Evolutionary conservation across 176 grass and related monocot species (phyloP).

Genomic region (Triticum turgidum): DNA sequence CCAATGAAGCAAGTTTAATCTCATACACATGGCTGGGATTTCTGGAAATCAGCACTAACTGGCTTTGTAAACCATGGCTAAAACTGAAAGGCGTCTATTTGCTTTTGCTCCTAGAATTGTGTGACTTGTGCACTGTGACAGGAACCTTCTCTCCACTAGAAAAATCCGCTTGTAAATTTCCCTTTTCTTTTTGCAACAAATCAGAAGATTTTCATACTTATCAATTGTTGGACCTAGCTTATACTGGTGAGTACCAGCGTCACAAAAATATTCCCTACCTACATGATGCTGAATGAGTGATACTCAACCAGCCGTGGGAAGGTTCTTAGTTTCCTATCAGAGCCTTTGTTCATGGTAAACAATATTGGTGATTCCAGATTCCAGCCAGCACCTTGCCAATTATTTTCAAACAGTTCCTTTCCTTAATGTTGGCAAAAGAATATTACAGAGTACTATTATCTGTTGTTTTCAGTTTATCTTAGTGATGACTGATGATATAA

Average conservation of each 20-base stretch:
- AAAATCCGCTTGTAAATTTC: not conserved
- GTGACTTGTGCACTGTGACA: not conserved
- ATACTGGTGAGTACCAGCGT: not conserved
- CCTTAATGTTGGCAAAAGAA: not conserved
- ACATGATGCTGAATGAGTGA: not conserved
- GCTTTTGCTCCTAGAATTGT: not conserved
- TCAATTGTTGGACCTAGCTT: not conserved
- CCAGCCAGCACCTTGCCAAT: not conserved
- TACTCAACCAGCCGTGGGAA: not conserved
- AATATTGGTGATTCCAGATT: not conserved
- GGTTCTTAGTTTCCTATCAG: not conserved
- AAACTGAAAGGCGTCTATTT: slow-evolving; percentile 4
- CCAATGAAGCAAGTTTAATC: not conserved
- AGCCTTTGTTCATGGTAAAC: not conserved
- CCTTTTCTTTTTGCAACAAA: not conserved
- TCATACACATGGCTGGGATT: not conserved
- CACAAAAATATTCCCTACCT: not conserved
- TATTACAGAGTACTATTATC: not conserved
- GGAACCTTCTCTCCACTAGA: not conserved
- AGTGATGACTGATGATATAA: slow-evolving; percentile 2
- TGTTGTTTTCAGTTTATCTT: not conserved
- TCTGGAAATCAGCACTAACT: not conserved
- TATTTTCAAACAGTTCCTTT: not conserved
- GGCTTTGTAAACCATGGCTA: not conserved
- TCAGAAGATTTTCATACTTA: no score